A percentile compares a stretch with the other conserved stretches of the same genome.
Evolutionary conservation across 176 grass and related monocot species (phyloP).

Genomic region (Typha latifolia): DNA sequence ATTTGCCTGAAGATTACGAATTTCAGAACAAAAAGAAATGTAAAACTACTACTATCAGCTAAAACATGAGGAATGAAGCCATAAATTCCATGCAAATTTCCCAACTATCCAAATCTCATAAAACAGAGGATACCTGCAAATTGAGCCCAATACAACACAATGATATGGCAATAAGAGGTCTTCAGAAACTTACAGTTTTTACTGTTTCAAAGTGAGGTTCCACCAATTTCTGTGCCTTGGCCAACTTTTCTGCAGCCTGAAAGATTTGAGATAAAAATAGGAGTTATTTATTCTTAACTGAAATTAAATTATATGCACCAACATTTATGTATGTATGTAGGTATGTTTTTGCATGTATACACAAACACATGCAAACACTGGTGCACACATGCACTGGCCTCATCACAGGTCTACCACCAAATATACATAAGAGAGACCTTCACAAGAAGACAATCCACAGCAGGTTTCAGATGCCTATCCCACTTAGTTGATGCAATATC

Average conservation of each 20-base stretch:
- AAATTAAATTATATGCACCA: too few species aligned
- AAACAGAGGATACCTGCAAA: background rate
- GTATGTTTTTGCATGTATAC: too few species aligned
- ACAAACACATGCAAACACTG: too few species aligned
- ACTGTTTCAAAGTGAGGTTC: slow-evolving; percentile 16
- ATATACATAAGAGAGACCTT: background rate
- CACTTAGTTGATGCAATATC: slow-evolving; percentile 13
- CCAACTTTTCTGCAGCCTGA: slow-evolving; percentile 18
- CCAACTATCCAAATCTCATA: background rate
- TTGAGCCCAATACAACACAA: background rate
- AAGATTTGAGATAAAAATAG: background rate
- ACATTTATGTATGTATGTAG: too few species aligned
- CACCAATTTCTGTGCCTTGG: slow-evolving; percentile 8
- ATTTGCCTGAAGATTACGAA: too few species aligned
- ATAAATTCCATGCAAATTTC: background rate
- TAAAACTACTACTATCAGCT: background rate
- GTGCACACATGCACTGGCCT: too few species aligned
- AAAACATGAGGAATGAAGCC: background rate
- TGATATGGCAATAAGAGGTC: background rate
- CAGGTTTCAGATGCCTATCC: slow-evolving; percentile 11
- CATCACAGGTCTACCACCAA: background rate
- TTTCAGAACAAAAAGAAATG: too few species aligned
- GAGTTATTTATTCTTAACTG: background rate
- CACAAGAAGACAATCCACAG: slow-evolving; percentile 9
- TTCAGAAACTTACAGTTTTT: slow-evolving; percentile 14